Evolutionary conservation across 1,139 yeast species (phyloP).

Genomic region (Geotrichum fermentans): DNA sequence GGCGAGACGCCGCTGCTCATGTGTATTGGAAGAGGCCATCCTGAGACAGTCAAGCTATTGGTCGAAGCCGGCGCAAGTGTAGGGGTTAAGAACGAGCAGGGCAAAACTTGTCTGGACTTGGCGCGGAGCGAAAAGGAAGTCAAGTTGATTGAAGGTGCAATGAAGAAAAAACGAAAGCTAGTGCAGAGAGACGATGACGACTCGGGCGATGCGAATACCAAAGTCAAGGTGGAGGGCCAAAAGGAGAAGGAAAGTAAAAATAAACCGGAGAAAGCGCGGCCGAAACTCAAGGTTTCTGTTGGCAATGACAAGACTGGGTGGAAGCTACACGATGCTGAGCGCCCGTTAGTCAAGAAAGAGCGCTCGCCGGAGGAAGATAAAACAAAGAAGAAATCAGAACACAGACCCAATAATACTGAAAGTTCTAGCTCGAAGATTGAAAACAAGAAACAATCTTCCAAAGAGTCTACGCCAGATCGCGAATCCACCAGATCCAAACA

Average conservation of each 20-base stretch:
- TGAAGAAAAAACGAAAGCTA: neutral
- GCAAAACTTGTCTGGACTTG: conserved; percentile 59
- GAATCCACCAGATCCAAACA: neutral
- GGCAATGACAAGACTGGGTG: too few relatives aligned
- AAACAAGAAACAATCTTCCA: too few relatives aligned
- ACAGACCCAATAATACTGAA: too few relatives aligned
- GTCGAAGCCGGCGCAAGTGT: conserved; percentile 77
- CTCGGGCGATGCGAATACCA: neutral
- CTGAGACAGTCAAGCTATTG: conserved; percentile 63
- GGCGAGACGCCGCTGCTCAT: conserved; percentile 74
- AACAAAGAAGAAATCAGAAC: neutral
- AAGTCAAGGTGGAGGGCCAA: neutral
- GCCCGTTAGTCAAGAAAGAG: neutral
- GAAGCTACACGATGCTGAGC: too few relatives aligned
- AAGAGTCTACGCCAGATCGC: neutral
- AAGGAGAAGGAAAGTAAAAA: conserved; percentile 1
- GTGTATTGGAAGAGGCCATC: conserved; percentile 79
- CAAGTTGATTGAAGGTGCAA: neutral
- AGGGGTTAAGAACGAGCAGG: conserved; percentile 42
- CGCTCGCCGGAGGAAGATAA: neutral
- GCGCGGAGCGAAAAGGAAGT: conserved; percentile 35
- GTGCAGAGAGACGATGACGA: neutral
- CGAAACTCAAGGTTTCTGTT: neutral
- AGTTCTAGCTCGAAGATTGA: neutral
- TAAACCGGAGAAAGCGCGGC: neutral